Evolutionary conservation across 2,329 filamentous ascomycete genomes (phyloP), one percentile per base, ranked within the genome.

Genomic region (Neopestalotiopsis sp.): DNA sequence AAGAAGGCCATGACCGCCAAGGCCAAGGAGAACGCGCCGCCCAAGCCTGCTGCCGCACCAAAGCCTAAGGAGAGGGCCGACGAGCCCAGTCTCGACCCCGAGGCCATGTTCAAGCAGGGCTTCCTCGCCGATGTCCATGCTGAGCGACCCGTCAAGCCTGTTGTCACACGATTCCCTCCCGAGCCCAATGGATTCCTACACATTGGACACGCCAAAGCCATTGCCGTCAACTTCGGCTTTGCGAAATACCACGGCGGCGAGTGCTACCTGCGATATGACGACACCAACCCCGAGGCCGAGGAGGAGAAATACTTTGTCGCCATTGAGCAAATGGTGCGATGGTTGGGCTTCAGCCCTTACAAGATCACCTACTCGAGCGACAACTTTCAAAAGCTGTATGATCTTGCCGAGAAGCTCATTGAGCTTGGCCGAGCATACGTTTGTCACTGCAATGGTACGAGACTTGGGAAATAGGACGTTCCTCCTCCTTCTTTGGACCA

Each of bases 211-310:
- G 93, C 92, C 73, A 98, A 98, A 84, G 95, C 96, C 28, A 98
- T 98, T 79, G 92, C 94, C 0, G 90, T 98, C 80, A 98, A 98
- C 82, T 98, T 98, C 82, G 95, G 95, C 6, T 98, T 98, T 79
- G 95, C 96, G 14, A 90, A 89, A 76, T 90, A 91, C 77, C 93
- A 97, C 78, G 92, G 92, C 45, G 95, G 95, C 69, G 85, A 91
- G 71, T 92, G 90, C 80, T 91, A 92, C 76, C 81, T 94, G 71
- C 88, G 95, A 75, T 97, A 93, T 79, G 96, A 98, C 79, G 96
- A 98, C 76, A 98, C 96, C 14, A 98, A 98, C 79, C 96, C 96
- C 1, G 94, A 95, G 72, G 93, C 93, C 62, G 96, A 98, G 80
- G 93, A 98, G 79, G 93, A 97, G 81, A 87, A 91, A 69, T 98